A percentile compares a stretch with the other conserved stretches of the same genome.
phyloP scores from a whole-genome alignment of 495 filamentous ascomycete genomes.

The Lasiosphaeris hirsuta region DNA sequence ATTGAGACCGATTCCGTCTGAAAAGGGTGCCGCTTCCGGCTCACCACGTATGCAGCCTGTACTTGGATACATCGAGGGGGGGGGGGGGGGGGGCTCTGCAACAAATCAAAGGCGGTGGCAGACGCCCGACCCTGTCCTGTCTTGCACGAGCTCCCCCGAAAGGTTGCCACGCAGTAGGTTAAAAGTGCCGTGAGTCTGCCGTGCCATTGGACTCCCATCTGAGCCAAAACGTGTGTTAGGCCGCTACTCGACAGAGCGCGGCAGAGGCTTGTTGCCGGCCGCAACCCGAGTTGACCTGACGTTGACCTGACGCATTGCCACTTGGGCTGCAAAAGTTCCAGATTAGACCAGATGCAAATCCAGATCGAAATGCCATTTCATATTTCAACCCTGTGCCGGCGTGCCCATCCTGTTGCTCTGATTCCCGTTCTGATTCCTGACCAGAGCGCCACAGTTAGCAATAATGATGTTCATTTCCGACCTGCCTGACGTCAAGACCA shows the following conservation, averaged over 20 bases:
- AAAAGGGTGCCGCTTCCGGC: background rate
- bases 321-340: conserved; percentile 15
- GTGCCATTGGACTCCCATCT: background rate
- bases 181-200: background rate
- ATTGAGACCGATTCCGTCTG: background rate
- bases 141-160: background rate
- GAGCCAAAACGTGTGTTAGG: conserved; percentile 7
- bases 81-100: background rate
- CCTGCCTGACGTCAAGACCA: background rate
- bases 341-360: too few relatives aligned
- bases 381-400: background rate
- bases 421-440: background rate
- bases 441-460: conserved; percentile 4
- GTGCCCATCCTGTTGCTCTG: background rate
- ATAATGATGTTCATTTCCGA: conserved; percentile 2
- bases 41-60: conserved; percentile 6
- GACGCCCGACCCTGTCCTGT: background rate
- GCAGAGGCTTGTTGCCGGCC: background rate
- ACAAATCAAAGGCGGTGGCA: conserved; percentile 4
- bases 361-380: conserved; percentile 7
- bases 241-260: conserved; percentile 4
- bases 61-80: background rate
- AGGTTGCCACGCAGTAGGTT: conserved; percentile 14
- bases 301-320: conserved; percentile 14
- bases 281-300: conserved; percentile 12